phyloP scores from a whole-genome alignment of 1,284 basidiomycete species.

The Garcileccinum viscosum region DNA sequence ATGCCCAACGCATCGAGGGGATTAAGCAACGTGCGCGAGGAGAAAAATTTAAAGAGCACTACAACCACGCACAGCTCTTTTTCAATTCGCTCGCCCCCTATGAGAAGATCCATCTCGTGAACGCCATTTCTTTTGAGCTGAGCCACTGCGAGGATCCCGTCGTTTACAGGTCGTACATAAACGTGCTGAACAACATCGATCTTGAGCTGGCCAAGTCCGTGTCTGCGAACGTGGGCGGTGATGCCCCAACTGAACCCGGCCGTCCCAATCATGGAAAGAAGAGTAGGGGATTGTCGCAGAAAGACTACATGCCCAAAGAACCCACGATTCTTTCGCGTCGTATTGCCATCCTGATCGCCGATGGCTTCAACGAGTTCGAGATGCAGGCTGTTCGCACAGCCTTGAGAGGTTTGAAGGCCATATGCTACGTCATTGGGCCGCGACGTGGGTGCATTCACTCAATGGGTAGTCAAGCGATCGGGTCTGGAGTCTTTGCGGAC shows the following conservation, averaged over 20 bases:
- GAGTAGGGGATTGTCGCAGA: conserved; percentile 63
- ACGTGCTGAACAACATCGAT: conserved; percentile 73
- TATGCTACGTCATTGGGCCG: conserved; percentile 73
- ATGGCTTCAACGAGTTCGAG: conserved; percentile 71
- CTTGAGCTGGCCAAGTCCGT: conserved; percentile 71
- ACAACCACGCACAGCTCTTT: conserved; percentile 75
- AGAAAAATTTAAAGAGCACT: conserved; percentile 78
- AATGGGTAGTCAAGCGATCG: conserved; percentile 40
- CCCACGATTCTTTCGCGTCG: conserved; percentile 73
- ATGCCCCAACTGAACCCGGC: conserved; percentile 54
- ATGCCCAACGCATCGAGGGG: conserved; percentile 58
- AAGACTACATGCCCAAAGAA: conserved; percentile 59
- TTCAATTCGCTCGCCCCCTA: conserved; percentile 74
- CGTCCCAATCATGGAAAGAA: conserved; percentile 63
- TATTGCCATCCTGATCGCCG: conserved; percentile 75
- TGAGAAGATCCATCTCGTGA: conserved; percentile 72
- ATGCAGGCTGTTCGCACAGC: conserved; percentile 63
- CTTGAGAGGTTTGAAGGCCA: conserved; percentile 58
- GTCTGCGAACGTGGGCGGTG: conserved; percentile 67
- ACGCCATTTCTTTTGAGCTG: conserved; percentile 79
- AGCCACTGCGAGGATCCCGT: conserved; percentile 77
- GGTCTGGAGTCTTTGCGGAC: conserved; percentile 56
- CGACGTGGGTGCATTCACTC: conserved; percentile 65
- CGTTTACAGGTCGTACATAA: conserved; percentile 72
- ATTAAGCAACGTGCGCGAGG: conserved; percentile 74